phyloP scores from a whole-genome alignment of 208 protist genomes.

The Acanthamoeba triangularis region DNA sequence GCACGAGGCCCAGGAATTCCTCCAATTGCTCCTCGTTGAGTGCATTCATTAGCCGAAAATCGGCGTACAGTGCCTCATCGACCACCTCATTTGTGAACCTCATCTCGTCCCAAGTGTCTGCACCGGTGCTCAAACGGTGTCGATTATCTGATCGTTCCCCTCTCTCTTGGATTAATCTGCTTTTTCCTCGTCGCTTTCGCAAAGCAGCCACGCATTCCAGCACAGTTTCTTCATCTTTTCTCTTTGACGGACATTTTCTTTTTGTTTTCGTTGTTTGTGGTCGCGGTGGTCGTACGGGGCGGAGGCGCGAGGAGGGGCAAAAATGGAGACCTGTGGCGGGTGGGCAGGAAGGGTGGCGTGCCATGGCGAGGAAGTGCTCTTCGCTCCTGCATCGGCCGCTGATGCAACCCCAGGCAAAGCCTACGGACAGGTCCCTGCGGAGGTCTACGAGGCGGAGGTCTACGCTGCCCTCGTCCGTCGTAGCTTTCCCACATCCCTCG shows the following conservation, averaged over 20 bases:
- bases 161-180: neutral
- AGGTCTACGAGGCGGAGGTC: neutral
- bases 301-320: too few relatives aligned
- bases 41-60: slow-evolving; percentile 51
- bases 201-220: too few relatives aligned
- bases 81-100: slow-evolving; percentile 66
- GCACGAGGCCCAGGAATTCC: slow-evolving; percentile 51
- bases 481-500: neutral
- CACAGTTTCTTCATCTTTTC: neutral
- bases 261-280: neutral
- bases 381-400: neutral
- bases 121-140: too few relatives aligned
- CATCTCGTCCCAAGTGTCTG: neutral
- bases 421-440: neutral
- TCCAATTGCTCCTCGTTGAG: slow-evolving; percentile 55
- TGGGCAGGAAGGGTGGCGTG: neutral
- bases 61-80: slow-evolving; percentile 52
- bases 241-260: neutral
- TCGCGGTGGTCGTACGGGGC: too few relatives aligned
- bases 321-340: neutral
- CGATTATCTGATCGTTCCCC: too few relatives aligned
- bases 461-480: neutral
- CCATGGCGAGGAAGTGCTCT: slow-evolving; percentile 35
- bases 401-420: neutral
- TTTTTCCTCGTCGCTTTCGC: slow-evolving; percentile 2